phyloP scores from a whole-genome alignment of 768 basidiomycete genomes.

The Daedalea quercina region DNA sequence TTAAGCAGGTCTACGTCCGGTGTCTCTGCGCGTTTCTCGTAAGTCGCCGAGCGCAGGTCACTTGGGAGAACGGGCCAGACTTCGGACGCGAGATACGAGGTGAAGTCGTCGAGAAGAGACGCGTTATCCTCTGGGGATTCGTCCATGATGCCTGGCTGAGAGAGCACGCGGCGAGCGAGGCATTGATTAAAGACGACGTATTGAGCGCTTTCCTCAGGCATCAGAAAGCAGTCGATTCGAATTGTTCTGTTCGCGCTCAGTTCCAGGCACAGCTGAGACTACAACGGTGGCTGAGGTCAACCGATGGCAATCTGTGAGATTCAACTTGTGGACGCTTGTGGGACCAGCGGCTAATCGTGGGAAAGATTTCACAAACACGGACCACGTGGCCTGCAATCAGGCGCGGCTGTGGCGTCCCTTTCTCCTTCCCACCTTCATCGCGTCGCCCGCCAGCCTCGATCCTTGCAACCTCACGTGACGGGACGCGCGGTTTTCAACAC shows the following conservation, averaged over 20 bases:
- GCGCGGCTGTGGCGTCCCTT: not conserved
- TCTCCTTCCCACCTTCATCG: not conserved
- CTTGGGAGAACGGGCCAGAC: constrained; percentile 39
- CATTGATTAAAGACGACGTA: constrained; percentile 36
- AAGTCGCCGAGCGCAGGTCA: constrained; percentile 29
- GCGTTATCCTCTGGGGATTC: constrained; percentile 13
- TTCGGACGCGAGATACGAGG: constrained; percentile 44
- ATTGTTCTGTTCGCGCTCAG: too few relatives aligned
- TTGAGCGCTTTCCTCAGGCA: not conserved
- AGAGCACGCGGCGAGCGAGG: constrained; percentile 35
- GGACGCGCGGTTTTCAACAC: too few relatives aligned
- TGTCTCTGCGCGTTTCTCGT: constrained; percentile 26
- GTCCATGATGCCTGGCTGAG: constrained; percentile 16
- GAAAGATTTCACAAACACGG: too few relatives aligned
- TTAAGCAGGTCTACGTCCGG: constrained; percentile 31
- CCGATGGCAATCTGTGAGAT: too few relatives aligned
- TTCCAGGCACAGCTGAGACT: too few relatives aligned
- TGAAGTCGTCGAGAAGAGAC: constrained; percentile 44
- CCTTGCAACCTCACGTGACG: not conserved
- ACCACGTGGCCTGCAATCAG: not conserved
- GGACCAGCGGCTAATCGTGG: too few relatives aligned
- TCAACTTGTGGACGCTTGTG: too few relatives aligned
- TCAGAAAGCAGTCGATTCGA: too few relatives aligned
- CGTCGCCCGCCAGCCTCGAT: not conserved
- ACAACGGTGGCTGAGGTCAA: too few relatives aligned